phyloP scores from a whole-genome alignment of 2,329 filamentous ascomycete genomes.

The Clonostachys rhizophaga region DNA sequence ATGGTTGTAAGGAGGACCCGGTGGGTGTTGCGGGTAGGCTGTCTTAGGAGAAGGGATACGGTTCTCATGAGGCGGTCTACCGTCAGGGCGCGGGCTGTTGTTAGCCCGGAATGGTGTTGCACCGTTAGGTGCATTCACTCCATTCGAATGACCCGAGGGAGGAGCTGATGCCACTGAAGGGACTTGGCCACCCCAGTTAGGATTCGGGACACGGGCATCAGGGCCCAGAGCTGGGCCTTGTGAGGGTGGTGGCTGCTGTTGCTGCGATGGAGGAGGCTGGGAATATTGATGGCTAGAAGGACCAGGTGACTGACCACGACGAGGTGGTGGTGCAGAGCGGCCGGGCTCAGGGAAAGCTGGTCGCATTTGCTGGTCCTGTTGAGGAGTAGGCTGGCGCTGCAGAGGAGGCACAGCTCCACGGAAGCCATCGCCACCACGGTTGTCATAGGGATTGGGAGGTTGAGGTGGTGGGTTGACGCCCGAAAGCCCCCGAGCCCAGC shows the following conservation, averaged over 20 bases:
- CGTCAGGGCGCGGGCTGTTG: slow-evolving; percentile 78
- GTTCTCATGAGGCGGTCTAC: slow-evolving; percentile 77
- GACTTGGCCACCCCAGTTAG: slow-evolving; percentile 53
- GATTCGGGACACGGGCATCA: slow-evolving; percentile 52
- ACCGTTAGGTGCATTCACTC: slow-evolving; percentile 20
- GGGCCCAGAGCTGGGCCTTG: slow-evolving; percentile 39
- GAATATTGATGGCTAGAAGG: slow-evolving; percentile 43
- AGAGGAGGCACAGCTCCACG: slow-evolving; percentile 64
- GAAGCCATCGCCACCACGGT: slow-evolving; percentile 59
- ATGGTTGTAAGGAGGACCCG: slow-evolving; percentile 54
- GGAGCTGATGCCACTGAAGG: slow-evolving; percentile 32
- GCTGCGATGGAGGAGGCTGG: slow-evolving; percentile 37
- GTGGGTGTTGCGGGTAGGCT: slow-evolving; percentile 73
- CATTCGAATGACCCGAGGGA: slow-evolving; percentile 27
- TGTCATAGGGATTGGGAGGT: slow-evolving; percentile 77
- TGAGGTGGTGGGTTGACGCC: slow-evolving; percentile 75
- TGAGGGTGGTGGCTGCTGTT: slow-evolving; percentile 3
- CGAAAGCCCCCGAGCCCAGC: slow-evolving; percentile 62
- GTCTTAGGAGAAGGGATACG: slow-evolving; percentile 89
- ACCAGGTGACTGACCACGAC: slow-evolving; percentile 50
- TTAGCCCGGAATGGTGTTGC: slow-evolving; percentile 68
- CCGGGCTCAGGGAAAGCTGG: slow-evolving; percentile 51
- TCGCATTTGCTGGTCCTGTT: slow-evolving; percentile 58
- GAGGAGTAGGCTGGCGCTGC: slow-evolving; percentile 71
- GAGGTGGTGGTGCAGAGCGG: slow-evolving; percentile 22